Evolutionary conservation across 257 asterid species (phyloP), one percentile per base, ranked within the genome.

Genomic region (Galeopsis tetrahit): DNA sequence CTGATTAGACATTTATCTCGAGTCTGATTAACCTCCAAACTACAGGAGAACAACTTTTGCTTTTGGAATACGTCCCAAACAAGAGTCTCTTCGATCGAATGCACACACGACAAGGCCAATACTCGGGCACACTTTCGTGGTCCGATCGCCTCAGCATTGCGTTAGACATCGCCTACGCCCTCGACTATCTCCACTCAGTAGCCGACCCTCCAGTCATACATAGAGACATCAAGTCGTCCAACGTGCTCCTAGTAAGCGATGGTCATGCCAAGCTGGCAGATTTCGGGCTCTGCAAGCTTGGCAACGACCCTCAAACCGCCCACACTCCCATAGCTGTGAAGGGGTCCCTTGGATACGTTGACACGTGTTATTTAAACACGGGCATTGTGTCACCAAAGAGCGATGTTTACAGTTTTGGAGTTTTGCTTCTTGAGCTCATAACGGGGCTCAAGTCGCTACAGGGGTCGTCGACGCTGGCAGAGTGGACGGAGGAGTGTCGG

Each of bases 331-430:
- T 86, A 1, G 79, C 88, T 0, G 74, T 91, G 0, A 89, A 89
- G 68, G 96, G 97, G 13, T 89, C 97, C 0, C 86, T 91, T 0
- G 97, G 97, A 7, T 89, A 89, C 51, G 89, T 91, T 0, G 97
- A 91, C 67, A 85, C 85, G 0, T 69, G 69, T 11, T 91, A 91
- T 61, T 81, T 91, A 2, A 79, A 83, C 71, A 89, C 94, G 0
- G 97, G 96, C 5, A 40, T 91, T 0, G 89, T 91, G 0, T 89
- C 96, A 0, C 89, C 84, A 0, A 91, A 83, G 75, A 85, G 92
- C 52, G 97, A 91, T 5, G 97, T 91, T 35, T 91, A 89, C 9
- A 89, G 97, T 57, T 91, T 76, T n/a, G 97, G 96, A 1, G 90
- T 91, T 0, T 17, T 91, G 55, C 48, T 89, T 10, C 85, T 91